Evolutionary conservation across 176 grass and related monocot genomes (phyloP), one percentile per base, ranked within the genome.

Genomic region (Phoenix roebelenii): DNA sequence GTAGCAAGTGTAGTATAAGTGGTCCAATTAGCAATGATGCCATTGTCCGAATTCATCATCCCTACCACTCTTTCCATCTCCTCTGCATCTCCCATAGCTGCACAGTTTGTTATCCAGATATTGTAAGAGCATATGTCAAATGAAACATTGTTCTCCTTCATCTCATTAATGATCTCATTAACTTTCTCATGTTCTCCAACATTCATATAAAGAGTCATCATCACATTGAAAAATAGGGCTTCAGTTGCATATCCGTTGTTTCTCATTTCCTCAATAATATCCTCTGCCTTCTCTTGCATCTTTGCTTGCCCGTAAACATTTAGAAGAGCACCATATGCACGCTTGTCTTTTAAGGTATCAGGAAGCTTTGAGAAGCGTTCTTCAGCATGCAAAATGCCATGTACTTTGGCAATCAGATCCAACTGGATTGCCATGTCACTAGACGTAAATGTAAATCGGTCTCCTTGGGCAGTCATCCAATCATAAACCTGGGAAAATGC

Each of bases 131-230:
- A 96, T 22, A 82, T 67, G 67, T 97, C 92, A 55, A 82, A 82
- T 51, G 51, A 15, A 48, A 91, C 7, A 52, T 85, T 78, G 66
- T 74, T 87, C 64, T 80, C 76, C 65, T 77, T 95, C 91, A 89
- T 90, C 70, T 90, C 86, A 61, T 74, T 57, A 72, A 86, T 71
- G 73, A 95, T 29, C 32, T 14, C 67, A 16, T 54, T 51, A 15
- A 72, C 74, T 51, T 87, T 68, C 15, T 76, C 75, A 78, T 79
- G 69, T 58, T 97, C 92, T 35, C 66, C 80, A 66, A 55, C 16
- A 74, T 97, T 79, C 23, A 90, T 78, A 44, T 97, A 85, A 59
- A 97, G 85, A 48, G 89, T 88, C 87, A 97, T 88, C 73, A 88
- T 67, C 64, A 91, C 83, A 78, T 97, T 91, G 72, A 81, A 97